Conservation (phyloP, 2,329 filamentous ascomycete species). For the Beauveria bassiana region DNA sequence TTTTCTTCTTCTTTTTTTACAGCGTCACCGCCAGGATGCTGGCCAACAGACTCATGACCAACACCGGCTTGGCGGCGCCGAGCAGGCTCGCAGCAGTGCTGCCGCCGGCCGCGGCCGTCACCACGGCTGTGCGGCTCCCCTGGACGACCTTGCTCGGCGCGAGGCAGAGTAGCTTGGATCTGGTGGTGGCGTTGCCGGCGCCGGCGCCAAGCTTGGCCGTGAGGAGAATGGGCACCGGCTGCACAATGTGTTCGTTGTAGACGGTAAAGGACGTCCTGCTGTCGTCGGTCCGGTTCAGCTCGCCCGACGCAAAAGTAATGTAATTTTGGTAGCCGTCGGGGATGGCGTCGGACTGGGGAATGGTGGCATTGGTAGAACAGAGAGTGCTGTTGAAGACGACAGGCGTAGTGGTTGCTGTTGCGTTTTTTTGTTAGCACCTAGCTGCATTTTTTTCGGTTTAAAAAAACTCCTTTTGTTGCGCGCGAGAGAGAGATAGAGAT, state of each 20-base stretch:
- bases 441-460: neutral
- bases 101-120: neutral
- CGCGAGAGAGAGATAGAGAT: too few species aligned
- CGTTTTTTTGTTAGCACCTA: neutral
- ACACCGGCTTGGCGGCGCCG: constrained; percentile 1
- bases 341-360: neutral
- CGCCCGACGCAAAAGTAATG: neutral
- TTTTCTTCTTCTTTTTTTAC: neutral
- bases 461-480: too few species aligned
- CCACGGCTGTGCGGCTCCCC: constrained; percentile 4
- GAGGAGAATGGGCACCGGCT: constrained; percentile 7
- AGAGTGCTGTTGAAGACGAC: constrained; percentile 6
- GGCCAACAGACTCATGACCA: neutral
- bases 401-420: neutral
- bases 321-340: constrained; percentile 8
- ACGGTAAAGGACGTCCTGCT: neutral
- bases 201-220: neutral
- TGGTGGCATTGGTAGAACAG: constrained; percentile 5
- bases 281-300: neutral
- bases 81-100: neutral
- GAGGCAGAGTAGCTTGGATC: constrained; percentile 7
- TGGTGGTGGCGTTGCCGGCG: neutral
- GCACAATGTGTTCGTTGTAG: constrained; percentile 3
- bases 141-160: constrained; percentile 4
- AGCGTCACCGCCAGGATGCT: neutral